Conservation (phyloP, 176 grass and related monocot genomes). For the Oryza longistaminata region DNA sequence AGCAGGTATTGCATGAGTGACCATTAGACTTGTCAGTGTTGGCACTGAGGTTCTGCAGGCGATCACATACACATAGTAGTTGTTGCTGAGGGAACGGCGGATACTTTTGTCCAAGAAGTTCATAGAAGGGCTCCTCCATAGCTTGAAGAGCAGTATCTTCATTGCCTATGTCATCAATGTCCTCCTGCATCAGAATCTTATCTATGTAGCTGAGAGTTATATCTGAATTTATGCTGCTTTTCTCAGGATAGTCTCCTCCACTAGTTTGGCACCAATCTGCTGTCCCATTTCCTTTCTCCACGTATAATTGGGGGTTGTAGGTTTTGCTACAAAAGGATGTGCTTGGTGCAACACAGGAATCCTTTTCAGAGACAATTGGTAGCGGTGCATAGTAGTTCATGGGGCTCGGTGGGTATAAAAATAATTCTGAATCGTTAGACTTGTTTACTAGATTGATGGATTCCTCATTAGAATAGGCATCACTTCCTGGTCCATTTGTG, state of each 20-base stretch:
- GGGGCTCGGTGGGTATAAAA: slow-evolving; percentile 16
- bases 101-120: slow-evolving; percentile 55
- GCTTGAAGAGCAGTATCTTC: slow-evolving; percentile 44
- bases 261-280: neutral
- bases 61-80: slow-evolving; percentile 14
- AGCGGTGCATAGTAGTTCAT: slow-evolving; percentile 6
- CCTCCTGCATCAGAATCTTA: slow-evolving; percentile 56
- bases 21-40: slow-evolving; percentile 18
- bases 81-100: slow-evolving; percentile 8
- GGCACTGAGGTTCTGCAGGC: slow-evolving; percentile 13
- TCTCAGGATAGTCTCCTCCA: neutral
- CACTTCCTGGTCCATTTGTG: neutral
- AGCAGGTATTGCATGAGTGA: slow-evolving; percentile 42
- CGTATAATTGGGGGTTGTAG: neutral
- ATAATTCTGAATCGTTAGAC: slow-evolving; percentile 7
- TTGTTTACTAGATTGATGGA: neutral
- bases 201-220: slow-evolving; percentile 52
- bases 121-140: slow-evolving; percentile 63
- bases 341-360: neutral
- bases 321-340: neutral
- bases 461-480: neutral
- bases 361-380: neutral
- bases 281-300: neutral
- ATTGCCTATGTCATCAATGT: slow-evolving; percentile 48
- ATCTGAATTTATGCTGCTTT: slow-evolving; percentile 43